Base-by-base conservation (phyloP, 2,329 filamentous ascomycete species). In the Simplicillium sp. region DNA sequence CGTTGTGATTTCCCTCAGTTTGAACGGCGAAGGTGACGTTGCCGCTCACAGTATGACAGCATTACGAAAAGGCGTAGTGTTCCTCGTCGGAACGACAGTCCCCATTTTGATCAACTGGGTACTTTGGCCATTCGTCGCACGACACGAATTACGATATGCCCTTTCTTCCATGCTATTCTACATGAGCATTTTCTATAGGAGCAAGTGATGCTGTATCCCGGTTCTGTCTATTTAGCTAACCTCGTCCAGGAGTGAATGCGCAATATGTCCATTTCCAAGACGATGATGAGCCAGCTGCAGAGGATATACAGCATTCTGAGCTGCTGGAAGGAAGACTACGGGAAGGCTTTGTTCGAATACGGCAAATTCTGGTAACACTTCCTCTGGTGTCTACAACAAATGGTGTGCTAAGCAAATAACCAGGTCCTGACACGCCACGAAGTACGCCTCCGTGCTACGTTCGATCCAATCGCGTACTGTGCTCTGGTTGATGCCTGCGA, bases 101-200 rank as follows among this genome's bases (percentile, higher is more conserved):
- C 72, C 75, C 1, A 62, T 78, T 11, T 45, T 75, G 1, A 66
- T 77, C 12, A 79, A 77, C 47, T 79, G 73, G 74, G 50, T 75
- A 11, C 56, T 80, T 3, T 80, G 75, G 75, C 75, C 75, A 3
- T 80, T 80, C 46, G 65, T 79, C 5, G 75, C 75, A 11, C 64
- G 75, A 11, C 74, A 77, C 48, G 75, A 78, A 51, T 62, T 80
- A 12, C 60, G 75, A 16, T 71, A 69, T 43, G 73, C 71, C 0
- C 53, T 77, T 2, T 72, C 73, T 1, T 61, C 66, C 2, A 78
- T 75, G 71, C 60, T 79, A 47, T 71, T 77, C 37, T 75, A 76
- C 48, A 66, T 70, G 43, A 74, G 71, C 43, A 67, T 78, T 44
- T 64, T 77, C 7, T 80, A 79, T 50, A 61, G 75, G 52, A 66